These are phyloP conservation scores for Murraya koenigii DNA, from an alignment of 345 rosid species.

Conservation along the genomic window DNA sequence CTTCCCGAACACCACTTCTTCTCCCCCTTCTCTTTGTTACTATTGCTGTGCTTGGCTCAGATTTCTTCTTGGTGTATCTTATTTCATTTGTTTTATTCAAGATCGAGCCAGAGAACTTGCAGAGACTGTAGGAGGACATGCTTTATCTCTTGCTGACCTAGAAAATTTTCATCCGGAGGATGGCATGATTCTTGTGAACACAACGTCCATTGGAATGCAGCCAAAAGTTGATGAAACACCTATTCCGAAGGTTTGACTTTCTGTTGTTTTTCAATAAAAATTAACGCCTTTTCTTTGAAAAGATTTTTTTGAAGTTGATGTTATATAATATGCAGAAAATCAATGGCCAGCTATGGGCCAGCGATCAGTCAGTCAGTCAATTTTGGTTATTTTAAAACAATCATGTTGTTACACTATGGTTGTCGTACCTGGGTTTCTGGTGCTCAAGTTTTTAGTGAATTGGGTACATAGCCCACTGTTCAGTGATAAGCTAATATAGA, in stretches of 20 bases:
- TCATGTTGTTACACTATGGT: not conserved
- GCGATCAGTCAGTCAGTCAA: not conserved
- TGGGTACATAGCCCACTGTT: not conserved
- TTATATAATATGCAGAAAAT: not conserved
- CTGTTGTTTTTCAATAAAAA: not conserved
- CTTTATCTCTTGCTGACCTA: constrained; percentile 70
- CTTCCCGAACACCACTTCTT: not conserved
- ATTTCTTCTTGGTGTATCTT: constrained; percentile 17
- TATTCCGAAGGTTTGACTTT: constrained; percentile 58
- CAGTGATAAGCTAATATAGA: not conserved
- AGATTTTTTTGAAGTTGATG: not conserved
- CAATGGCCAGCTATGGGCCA: not conserved
- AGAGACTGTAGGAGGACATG: constrained; percentile 66
- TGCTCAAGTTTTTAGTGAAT: not conserved
- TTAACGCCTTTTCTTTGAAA: not conserved
- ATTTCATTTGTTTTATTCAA: constrained; percentile 27
- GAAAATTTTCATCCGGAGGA: constrained; percentile 65
- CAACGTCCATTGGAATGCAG: constrained; percentile 95
- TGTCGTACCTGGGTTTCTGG: not conserved
- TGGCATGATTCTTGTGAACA: constrained; percentile 86
- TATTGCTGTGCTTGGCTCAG: not conserved
- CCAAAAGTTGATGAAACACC: constrained; percentile 90
- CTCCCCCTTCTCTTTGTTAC: not conserved
- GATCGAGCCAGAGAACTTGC: constrained; percentile 81
- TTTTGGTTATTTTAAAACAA: not conserved